phyloP scores from a whole-genome alignment of 495 filamentous ascomycete genomes.

The Elasticomyces elasticus region DNA sequence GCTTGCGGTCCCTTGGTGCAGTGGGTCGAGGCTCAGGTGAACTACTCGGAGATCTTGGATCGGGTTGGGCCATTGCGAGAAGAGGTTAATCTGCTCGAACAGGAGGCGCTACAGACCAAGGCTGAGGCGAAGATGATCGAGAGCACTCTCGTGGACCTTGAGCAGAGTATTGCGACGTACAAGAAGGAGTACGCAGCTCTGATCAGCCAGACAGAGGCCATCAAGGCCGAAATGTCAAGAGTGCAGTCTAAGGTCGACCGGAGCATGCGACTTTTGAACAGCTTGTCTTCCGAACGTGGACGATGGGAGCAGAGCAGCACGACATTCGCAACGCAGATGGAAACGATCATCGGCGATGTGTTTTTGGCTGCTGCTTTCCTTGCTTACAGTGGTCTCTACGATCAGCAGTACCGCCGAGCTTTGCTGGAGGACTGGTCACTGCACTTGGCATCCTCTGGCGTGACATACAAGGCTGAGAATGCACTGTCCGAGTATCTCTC shows the following conservation, averaged over 20 bases:
- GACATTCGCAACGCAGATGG: slow-evolving; percentile 95
- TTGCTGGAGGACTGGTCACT: slow-evolving; percentile 97
- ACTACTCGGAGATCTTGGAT: slow-evolving; percentile 92
- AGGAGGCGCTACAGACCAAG: slow-evolving; percentile 83
- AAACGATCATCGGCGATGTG: slow-evolving; percentile 91
- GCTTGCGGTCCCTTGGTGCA: slow-evolving; percentile 94
- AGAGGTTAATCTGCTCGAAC: slow-evolving; percentile 78
- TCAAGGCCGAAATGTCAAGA: slow-evolving; percentile 90
- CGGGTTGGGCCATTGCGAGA: slow-evolving; percentile 87
- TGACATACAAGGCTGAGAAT: slow-evolving; percentile 86
- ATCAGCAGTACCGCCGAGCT: slow-evolving; percentile 91
- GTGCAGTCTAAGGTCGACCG: slow-evolving; percentile 97
- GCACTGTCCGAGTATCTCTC: slow-evolving; percentile 94
- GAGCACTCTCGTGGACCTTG: slow-evolving; percentile 70
- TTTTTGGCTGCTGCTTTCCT: slow-evolving; percentile 91
- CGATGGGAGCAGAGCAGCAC: slow-evolving; percentile 96
- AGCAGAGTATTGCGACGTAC: slow-evolving; percentile 89
- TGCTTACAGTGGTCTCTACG: slow-evolving; percentile 95
- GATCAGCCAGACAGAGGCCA: slow-evolving; percentile 93
- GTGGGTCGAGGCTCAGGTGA: slow-evolving; percentile 95
- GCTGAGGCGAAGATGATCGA: slow-evolving; percentile 87
- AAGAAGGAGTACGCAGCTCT: slow-evolving; percentile 93
- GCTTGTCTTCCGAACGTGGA: slow-evolving; percentile 80
- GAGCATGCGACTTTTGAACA: slow-evolving; percentile 87
- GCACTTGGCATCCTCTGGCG: slow-evolving; percentile 80